Percentiles rank a stretch among this genome's conserved stretches.
These are phyloP conservation scores for Cordyceps cateniannulata DNA, from an alignment of 2,329 filamentous ascomycete species.

Conservation along the genomic window DNA sequence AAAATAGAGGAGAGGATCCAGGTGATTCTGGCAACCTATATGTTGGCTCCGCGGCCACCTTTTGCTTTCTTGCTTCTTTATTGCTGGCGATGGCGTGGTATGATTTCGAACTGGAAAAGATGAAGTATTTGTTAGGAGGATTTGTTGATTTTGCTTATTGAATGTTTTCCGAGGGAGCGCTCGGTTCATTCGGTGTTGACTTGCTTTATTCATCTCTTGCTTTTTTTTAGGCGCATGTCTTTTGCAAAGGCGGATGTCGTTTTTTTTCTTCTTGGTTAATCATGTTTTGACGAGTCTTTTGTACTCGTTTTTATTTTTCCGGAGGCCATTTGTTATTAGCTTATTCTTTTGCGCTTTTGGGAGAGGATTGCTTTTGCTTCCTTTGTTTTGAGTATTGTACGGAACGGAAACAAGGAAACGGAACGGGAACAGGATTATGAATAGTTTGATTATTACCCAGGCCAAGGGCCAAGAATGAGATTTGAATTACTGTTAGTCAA, in stretches of 20 bases:
- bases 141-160: slow-evolving; percentile 7
- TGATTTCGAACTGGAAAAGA: slow-evolving; percentile 21
- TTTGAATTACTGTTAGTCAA: neutral
- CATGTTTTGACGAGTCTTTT: slow-evolving; percentile 17
- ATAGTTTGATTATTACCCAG: slow-evolving; percentile 7
- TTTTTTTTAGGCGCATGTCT: slow-evolving; percentile 9
- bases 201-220: slow-evolving; percentile 4
- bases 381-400: slow-evolving; percentile 8
- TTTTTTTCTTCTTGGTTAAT: slow-evolving; percentile 7
- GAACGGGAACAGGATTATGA: slow-evolving; percentile 2
- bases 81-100: slow-evolving; percentile 2
- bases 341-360: slow-evolving; percentile 11
- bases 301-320: slow-evolving; percentile 15
- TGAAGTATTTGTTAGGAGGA: slow-evolving; percentile 5
- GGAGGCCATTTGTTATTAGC: slow-evolving; percentile 7
- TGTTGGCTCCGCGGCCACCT: slow-evolving; percentile 6
- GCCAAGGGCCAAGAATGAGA: slow-evolving; percentile 6
- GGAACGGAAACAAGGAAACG: slow-evolving; percentile 1
- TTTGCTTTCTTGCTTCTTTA: neutral
- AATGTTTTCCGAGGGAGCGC: slow-evolving; percentile 19
- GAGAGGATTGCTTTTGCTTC: neutral
- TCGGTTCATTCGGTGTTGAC: slow-evolving; percentile 17
- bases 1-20: slow-evolving; percentile 11
- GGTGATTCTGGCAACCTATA: slow-evolving; percentile 8
- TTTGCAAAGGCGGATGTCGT: neutral